These are phyloP conservation scores for Tremellales sp. DNA, from an alignment of 1,284 basidiomycete species.

Conservation along the genomic window DNA sequence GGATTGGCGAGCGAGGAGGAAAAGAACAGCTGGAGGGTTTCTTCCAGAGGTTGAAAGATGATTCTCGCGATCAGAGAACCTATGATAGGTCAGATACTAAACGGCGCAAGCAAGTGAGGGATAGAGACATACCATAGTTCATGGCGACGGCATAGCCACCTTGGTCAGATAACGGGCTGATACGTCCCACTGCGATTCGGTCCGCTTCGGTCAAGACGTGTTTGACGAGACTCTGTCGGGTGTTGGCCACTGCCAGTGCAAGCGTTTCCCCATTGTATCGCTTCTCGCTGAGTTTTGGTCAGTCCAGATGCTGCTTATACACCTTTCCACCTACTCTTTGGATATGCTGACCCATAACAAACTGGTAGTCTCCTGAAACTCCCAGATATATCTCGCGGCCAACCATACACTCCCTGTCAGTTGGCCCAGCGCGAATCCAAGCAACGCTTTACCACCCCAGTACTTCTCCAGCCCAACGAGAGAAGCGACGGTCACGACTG, in stretches of 20 bases:
- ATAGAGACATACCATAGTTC: slow-evolving; percentile 72
- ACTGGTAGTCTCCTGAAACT: slow-evolving; percentile 16
- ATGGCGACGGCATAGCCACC: slow-evolving; percentile 90
- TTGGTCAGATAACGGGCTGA: slow-evolving; percentile 78
- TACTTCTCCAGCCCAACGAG: slow-evolving; percentile 52
- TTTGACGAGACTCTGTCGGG: slow-evolving; percentile 62
- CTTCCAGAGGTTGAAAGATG: slow-evolving; percentile 88
- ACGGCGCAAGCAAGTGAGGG: not conserved
- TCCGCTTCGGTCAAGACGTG: slow-evolving; percentile 95
- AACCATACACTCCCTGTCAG: slow-evolving; percentile 60
- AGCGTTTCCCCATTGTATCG: slow-evolving; percentile 14
- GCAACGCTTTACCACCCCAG: slow-evolving; percentile 55
- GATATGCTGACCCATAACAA: slow-evolving; percentile 11
- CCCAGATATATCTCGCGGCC: slow-evolving; percentile 40
- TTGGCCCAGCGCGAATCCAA: slow-evolving; percentile 81
- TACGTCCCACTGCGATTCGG: slow-evolving; percentile 77
- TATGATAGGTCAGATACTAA: slow-evolving; percentile 39
- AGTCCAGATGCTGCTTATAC: not conserved
- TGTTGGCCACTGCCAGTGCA: slow-evolving; percentile 60
- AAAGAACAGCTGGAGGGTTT: slow-evolving; percentile 81
- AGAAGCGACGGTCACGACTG: slow-evolving; percentile 61
- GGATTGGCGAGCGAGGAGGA: slow-evolving; percentile 58
- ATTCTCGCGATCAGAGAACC: slow-evolving; percentile 87
- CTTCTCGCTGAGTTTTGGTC: slow-evolving; percentile 16
- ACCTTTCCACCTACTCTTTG: slow-evolving; percentile 12